phyloP scores from a whole-genome alignment of 2,329 filamentous ascomycete species.

The Stagonosporopsis chrysanthemi region DNA sequence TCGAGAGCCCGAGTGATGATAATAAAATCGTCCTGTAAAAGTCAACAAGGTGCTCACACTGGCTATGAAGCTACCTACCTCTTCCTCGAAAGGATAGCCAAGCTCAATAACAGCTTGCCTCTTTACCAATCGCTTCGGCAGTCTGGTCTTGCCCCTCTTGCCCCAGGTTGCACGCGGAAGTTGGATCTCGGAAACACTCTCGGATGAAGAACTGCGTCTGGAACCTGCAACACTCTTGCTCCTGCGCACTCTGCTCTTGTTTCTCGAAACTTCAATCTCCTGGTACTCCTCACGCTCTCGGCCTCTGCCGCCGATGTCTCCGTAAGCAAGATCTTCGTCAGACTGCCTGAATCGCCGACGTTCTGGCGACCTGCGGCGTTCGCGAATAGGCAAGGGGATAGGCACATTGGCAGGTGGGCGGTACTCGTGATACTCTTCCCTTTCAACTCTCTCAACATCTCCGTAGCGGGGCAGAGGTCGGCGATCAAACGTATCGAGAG shows the following conservation, averaged over 20 bases:
- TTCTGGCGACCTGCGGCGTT: constrained; percentile 57
- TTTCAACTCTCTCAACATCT: constrained; percentile 63
- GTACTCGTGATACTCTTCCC: constrained; percentile 58
- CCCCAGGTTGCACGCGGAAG: constrained; percentile 46
- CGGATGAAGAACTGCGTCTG: constrained; percentile 50
- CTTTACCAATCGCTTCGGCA: constrained; percentile 81
- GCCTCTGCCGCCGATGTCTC: constrained; percentile 47
- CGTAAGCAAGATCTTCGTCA: constrained; percentile 68
- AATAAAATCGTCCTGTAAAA: constrained; percentile 73
- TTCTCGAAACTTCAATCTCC: constrained; percentile 57
- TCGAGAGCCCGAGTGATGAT: constrained; percentile 85
- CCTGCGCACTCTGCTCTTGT: constrained; percentile 50
- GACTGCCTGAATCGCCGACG: constrained; percentile 69
- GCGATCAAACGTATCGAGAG: constrained; percentile 88
- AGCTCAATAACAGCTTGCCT: constrained; percentile 82
- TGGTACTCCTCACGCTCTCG: constrained; percentile 55
- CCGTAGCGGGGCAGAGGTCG: constrained; percentile 66
- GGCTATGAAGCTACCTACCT: constrained; percentile 62
- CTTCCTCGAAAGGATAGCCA: constrained; percentile 85
- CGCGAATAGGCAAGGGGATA: constrained; percentile 67
- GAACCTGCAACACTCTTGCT: constrained; percentile 43
- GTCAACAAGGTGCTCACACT: constrained; percentile 36
- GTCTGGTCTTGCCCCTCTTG: constrained; percentile 84
- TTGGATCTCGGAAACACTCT: constrained; percentile 51
- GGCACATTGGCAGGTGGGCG: constrained; percentile 73